A percentile compares a stretch with the other conserved stretches of the same genome.
Evolutionary conservation across 2,329 filamentous ascomycete genomes (phyloP).

Genomic region (Arthrobotrys megalospora): DNA sequence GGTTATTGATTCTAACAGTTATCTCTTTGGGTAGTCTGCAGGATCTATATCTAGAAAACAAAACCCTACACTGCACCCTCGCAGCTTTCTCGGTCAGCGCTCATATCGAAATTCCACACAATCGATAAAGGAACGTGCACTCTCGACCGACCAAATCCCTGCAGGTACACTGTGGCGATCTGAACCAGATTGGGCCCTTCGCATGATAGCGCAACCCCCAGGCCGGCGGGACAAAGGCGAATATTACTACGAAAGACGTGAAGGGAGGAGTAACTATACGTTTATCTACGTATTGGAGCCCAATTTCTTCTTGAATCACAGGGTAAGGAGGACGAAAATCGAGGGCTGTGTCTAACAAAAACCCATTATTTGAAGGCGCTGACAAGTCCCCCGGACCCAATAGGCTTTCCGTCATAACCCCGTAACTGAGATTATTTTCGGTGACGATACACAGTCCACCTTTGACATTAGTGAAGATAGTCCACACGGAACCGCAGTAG

Average conservation of each 20-base stretch:
- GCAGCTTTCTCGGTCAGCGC: no score
- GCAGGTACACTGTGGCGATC: background rate
- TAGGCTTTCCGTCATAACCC: conserved; percentile 22
- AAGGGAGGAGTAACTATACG: background rate
- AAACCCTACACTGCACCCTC: no score
- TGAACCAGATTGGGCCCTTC: background rate
- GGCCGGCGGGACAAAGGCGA: background rate
- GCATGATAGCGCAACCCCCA: background rate
- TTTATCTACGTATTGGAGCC: conserved; percentile 11
- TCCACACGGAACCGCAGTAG: background rate
- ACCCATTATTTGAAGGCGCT: background rate
- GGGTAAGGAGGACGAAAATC: background rate
- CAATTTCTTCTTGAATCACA: background rate
- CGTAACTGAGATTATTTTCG: background rate
- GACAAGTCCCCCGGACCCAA: background rate
- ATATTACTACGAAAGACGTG: background rate
- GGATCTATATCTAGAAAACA: no score
- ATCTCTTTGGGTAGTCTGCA: no score
- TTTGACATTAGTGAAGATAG: background rate
- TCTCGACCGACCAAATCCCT: background rate
- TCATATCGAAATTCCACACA: no score
- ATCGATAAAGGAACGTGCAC: no score
- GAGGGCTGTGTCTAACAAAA: no score
- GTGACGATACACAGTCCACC: background rate
- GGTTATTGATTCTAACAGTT: no score